phyloP scores from a whole-genome alignment of 768 basidiomycete genomes.

The Kwoniella europaea region DNA sequence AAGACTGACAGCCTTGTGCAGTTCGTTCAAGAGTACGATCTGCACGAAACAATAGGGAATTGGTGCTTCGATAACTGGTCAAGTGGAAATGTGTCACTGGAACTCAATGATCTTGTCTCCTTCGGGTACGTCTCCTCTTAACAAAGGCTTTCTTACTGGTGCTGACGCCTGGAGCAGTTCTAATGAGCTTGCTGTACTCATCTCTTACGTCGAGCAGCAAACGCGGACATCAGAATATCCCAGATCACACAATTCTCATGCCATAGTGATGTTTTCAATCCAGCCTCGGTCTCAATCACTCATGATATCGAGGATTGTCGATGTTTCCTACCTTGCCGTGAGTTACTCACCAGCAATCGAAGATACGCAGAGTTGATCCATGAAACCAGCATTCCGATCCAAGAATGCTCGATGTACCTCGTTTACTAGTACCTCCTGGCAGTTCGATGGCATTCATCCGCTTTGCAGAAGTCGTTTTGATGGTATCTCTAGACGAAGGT shows the following conservation, averaged over 20 bases:
- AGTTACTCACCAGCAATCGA: slow-evolving; percentile 7
- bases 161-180: slow-evolving; percentile 12
- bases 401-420: slow-evolving; percentile 54
- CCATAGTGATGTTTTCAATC: slow-evolving; percentile 46
- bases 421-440: slow-evolving; percentile 49
- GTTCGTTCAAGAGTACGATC: slow-evolving; percentile 44
- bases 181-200: slow-evolving; percentile 50
- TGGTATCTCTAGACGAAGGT: slow-evolving; percentile 51
- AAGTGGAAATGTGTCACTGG: slow-evolving; percentile 40
- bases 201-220: slow-evolving; percentile 40
- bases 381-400: slow-evolving; percentile 48
- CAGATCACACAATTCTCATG: slow-evolving; percentile 39
- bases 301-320: slow-evolving; percentile 27
- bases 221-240: slow-evolving; percentile 31
- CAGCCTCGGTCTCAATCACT: slow-evolving; percentile 26
- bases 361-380: neutral
- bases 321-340: slow-evolving; percentile 34
- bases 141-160: neutral
- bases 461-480: slow-evolving; percentile 57
- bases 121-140: slow-evolving; percentile 18
- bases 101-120: slow-evolving; percentile 50
- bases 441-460: slow-evolving; percentile 54
- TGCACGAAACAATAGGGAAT: slow-evolving; percentile 44
- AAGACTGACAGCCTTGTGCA: slow-evolving; percentile 12
- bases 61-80: slow-evolving; percentile 50